These are phyloP conservation scores for Salvia miltiorrhiza DNA, from an alignment of 257 asterid species.

Conservation along the genomic window DNA sequence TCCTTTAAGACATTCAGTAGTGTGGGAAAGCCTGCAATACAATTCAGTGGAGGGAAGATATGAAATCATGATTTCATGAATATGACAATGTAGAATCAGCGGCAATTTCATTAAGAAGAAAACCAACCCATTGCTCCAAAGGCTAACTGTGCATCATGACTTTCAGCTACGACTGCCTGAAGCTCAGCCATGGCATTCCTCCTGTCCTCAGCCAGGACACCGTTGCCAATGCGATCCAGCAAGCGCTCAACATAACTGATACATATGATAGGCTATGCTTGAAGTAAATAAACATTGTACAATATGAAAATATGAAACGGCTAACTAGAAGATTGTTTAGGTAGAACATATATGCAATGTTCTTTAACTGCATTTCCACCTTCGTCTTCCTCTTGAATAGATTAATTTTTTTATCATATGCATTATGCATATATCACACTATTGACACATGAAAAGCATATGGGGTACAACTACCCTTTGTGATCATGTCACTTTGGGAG, in stretches of 20 bases:
- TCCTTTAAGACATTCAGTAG: constrained; percentile 78
- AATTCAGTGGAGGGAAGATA: constrained; percentile 18
- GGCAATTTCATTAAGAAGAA: constrained; percentile 11
- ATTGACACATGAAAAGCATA: neutral
- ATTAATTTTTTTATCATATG: neutral
- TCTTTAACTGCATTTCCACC: constrained; percentile 3
- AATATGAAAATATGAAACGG: constrained; percentile 2
- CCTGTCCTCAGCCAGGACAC: constrained; percentile 85
- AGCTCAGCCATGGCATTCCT: constrained; percentile 86
- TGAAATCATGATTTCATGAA: constrained; percentile 15
- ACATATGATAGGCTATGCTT: constrained; percentile 13
- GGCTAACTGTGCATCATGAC: constrained; percentile 81
- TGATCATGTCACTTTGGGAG: neutral
- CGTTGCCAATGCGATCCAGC: constrained; percentile 93
- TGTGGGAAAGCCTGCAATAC: constrained; percentile 79
- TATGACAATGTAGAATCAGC: constrained; percentile 13
- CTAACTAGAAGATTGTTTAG: constrained; percentile 3
- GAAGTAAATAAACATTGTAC: neutral
- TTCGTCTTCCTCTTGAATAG: neutral
- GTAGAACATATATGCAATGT: neutral
- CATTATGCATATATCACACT: neutral
- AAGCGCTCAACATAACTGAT: constrained; percentile 88
- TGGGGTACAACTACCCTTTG: neutral
- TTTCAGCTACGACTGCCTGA: constrained; percentile 85
- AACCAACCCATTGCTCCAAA: constrained; percentile 96